A percentile compares a stretch with the other conserved stretches of the same genome.
Evolutionary conservation across 108 stramenopile species (phyloP).

Genomic region (Nitzschia sp.): DNA sequence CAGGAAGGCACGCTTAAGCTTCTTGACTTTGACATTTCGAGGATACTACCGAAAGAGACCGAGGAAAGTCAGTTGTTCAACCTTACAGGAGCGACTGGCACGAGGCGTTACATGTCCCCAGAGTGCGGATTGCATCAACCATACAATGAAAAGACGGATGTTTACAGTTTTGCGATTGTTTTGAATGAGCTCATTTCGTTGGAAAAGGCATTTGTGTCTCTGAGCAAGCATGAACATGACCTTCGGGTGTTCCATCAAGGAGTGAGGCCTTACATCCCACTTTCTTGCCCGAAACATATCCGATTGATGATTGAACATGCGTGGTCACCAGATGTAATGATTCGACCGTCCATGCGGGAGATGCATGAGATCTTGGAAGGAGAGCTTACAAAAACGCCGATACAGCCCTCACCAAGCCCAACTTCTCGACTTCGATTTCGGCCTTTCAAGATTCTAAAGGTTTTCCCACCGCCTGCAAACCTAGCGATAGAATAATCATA

Average conservation of each 20-base stretch:
- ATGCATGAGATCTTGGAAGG: neutral
- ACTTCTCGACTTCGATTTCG: neutral
- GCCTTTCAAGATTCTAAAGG: neutral
- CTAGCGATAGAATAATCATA: too few species aligned
- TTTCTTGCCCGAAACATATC: neutral
- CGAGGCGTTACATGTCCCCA: slow-evolving; percentile 41
- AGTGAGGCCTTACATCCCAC: slow-evolving; percentile 2
- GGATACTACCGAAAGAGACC: neutral
- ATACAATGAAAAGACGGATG: slow-evolving; percentile 59
- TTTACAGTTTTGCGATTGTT: slow-evolving; percentile 58
- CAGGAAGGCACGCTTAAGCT: slow-evolving; percentile 17
- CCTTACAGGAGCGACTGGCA: slow-evolving; percentile 11
- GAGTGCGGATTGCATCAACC: slow-evolving; percentile 24
- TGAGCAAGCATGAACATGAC: slow-evolving; percentile 8
- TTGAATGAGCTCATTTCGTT: slow-evolving; percentile 6
- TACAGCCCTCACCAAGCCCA: neutral
- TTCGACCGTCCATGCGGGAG: slow-evolving; percentile 14
- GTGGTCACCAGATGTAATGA: slow-evolving; percentile 11
- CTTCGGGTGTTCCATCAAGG: neutral
- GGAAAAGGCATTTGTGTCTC: neutral
- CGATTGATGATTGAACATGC: neutral
- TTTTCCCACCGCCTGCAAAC: neutral
- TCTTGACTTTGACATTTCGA: slow-evolving; percentile 24
- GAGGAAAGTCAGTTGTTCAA: slow-evolving; percentile 8
- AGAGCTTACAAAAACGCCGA: neutral